Conservation (phyloP, 1,284 basidiomycete species). For the Earliella scabrosa region DNA sequence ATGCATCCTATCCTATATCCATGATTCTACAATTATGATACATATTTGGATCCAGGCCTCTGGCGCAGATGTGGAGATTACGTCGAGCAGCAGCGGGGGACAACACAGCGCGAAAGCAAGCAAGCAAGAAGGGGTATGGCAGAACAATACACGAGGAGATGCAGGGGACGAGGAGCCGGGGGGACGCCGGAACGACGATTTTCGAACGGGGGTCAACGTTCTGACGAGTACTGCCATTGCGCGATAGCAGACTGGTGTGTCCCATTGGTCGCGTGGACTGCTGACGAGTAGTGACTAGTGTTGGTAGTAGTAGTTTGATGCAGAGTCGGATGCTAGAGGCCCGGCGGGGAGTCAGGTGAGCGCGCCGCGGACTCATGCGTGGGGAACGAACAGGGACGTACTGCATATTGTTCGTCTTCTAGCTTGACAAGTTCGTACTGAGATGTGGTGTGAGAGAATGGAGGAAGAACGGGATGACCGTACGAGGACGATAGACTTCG, state of each 20-base stretch:
- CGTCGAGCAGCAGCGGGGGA: constrained; percentile 4
- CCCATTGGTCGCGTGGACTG: constrained; percentile 28
- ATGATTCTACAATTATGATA: constrained; percentile 17
- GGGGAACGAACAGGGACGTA: constrained; percentile 36
- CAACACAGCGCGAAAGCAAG: constrained; percentile 16
- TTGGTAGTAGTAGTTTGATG: constrained; percentile 33
- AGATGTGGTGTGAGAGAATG: constrained; percentile 34
- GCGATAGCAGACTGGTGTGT: constrained; percentile 42
- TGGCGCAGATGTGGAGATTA: constrained; percentile 1
- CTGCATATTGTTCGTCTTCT: constrained; percentile 68
- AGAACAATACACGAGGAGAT: neutral
- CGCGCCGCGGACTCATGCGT: neutral
- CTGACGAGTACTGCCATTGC: constrained; percentile 69
- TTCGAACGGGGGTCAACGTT: constrained; percentile 40
- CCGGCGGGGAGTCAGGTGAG: neutral
- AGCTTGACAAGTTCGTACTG: constrained; percentile 45
- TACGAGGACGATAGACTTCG: constrained; percentile 27
- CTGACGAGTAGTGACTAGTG: constrained; percentile 30
- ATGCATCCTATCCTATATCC: too few relatives aligned
- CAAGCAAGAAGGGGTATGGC: constrained; percentile 2
- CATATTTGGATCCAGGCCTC: constrained; percentile 1
- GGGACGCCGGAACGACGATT: neutral
- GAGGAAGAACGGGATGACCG: constrained; percentile 27
- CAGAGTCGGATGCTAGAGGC: constrained; percentile 12
- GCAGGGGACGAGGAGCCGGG: neutral